Evolutionary conservation across 805 yeast genomes (phyloP), one percentile per base, ranked within the genome.

Genomic region (Cyberlindnera bimundalis): DNA sequence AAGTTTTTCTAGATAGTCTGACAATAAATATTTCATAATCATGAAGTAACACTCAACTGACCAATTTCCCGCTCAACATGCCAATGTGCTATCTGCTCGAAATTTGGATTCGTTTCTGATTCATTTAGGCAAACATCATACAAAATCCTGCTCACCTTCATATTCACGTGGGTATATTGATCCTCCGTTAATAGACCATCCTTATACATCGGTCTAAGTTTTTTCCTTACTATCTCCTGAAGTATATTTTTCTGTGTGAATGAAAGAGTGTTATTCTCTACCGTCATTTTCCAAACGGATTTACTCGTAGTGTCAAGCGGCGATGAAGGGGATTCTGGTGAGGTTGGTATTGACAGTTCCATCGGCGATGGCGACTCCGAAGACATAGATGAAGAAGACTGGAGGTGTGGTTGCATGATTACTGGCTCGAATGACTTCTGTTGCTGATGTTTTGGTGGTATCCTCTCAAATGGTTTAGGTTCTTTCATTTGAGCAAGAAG

Each of bases 91-190:
- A 56, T 29, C n/a, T 32, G 32, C 17, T 51, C 53, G 21, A 47
- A 48, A 26, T 46, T 47, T 8, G 37, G 29, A 11, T 29, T 38
- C 14, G 35, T 15, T 2, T 29, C 31, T 12, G 35, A 10, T 6
- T 32, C 42, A 15, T 48, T 45, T 7, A 48, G 35, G 8, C 64
- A 60, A 10, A 59, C 53, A 15, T 61, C 61, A 56, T 86, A 85
- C 15, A 84, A 58, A 31, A 65, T 63, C 38, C 86, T 67, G 12
- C 90, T 81, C 6, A 84, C 79, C 3, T 62, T 62, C 61, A 75
- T 76, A 60, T 85, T 85, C 40, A 84, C 69, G 13, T 58, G 59
- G 3, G 87, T 81, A 55, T 80, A 86, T 37, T 66, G 65, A 4
- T 63, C 63, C 21, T 62, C 64, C 23, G 50, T 58, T 4, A 68